phyloP scores from a whole-genome alignment of 169 alveolate species.

The Perkinsus chesapeaki region DNA sequence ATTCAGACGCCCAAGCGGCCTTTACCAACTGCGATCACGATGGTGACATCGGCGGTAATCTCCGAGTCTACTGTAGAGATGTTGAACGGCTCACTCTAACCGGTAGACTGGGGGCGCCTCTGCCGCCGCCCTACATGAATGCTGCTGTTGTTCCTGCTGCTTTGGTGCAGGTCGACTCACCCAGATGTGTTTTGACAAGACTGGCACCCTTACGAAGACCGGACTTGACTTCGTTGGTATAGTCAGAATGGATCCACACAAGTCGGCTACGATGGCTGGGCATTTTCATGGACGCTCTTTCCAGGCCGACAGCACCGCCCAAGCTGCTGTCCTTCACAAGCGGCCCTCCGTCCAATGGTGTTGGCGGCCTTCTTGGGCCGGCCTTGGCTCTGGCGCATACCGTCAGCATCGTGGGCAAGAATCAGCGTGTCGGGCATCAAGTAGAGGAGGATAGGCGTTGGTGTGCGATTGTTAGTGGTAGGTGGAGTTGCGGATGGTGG shows the following conservation, averaged over 20 bases:
- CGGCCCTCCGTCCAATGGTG: not conserved
- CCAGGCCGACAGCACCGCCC: not conserved
- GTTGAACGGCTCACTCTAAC: not conserved
- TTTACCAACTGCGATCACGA: not conserved
- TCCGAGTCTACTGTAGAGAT: not conserved
- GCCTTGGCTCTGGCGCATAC: not conserved
- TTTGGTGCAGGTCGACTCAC: not conserved
- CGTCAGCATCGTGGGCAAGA: not conserved
- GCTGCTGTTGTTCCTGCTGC: not conserved
- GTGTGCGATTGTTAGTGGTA: not conserved
- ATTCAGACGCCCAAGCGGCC: not conserved
- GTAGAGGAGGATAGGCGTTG: not conserved
- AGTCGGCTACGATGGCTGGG: not conserved
- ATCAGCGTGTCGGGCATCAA: not conserved
- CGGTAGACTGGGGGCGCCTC: too few species aligned
- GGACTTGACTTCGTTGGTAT: constrained; percentile 23
- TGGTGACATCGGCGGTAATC: not conserved
- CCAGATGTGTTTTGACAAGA: constrained; percentile 32
- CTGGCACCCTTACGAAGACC: constrained; percentile 35
- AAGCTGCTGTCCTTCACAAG: not conserved
- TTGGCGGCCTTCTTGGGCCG: not conserved
- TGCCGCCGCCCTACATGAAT: too few species aligned
- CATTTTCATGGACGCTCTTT: not conserved
- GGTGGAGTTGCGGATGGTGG: not conserved
- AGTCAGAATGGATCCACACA: not conserved